Evolutionary conservation across 306 rosid species (phyloP).

Genomic region (Glycine latifolia): DNA sequence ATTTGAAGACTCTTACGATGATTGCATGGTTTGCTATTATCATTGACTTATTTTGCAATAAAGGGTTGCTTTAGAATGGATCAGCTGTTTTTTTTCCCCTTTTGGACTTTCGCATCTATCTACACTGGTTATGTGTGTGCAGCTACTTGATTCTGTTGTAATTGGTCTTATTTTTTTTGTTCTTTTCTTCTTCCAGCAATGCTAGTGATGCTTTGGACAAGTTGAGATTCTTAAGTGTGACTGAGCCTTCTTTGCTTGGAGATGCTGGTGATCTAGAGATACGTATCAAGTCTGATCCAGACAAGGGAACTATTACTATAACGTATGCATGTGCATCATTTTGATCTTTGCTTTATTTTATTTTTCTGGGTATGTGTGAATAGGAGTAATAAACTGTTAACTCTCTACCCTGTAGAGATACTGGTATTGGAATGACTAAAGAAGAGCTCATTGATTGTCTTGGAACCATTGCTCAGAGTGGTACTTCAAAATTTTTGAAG

Average conservation of each 20-base stretch:
- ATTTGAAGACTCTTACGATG: neutral
- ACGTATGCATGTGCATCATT: conserved; percentile 55
- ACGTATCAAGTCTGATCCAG: conserved; percentile 87
- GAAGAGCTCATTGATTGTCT: conserved; percentile 94
- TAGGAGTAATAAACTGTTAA: conserved; percentile 27
- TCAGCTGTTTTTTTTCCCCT: neutral
- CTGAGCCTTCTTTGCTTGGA: conserved; percentile 94
- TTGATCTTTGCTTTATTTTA: neutral
- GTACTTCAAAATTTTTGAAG: conserved; percentile 93
- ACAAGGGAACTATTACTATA: conserved; percentile 85
- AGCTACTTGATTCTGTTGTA: conserved; percentile 1
- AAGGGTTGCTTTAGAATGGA: neutral
- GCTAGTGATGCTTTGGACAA: conserved; percentile 99
- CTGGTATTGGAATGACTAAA: conserved; percentile 98
- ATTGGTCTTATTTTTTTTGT: neutral
- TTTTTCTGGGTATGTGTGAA: neutral
- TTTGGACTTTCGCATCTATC: neutral
- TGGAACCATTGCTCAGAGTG: conserved; percentile 99
- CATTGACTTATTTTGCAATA: neutral
- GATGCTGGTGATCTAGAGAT: conserved; percentile 89
- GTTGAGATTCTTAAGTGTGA: conserved; percentile 94
- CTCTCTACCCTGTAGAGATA: conserved; percentile 62
- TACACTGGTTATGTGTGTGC: neutral
- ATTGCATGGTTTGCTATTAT: neutral
- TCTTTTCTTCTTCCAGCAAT: conserved; percentile 55